A percentile compares a stretch with the other conserved stretches of the same genome.
phyloP scores from a whole-genome alignment of 495 filamentous ascomycete genomes.

The Xylaria sp. region DNA sequence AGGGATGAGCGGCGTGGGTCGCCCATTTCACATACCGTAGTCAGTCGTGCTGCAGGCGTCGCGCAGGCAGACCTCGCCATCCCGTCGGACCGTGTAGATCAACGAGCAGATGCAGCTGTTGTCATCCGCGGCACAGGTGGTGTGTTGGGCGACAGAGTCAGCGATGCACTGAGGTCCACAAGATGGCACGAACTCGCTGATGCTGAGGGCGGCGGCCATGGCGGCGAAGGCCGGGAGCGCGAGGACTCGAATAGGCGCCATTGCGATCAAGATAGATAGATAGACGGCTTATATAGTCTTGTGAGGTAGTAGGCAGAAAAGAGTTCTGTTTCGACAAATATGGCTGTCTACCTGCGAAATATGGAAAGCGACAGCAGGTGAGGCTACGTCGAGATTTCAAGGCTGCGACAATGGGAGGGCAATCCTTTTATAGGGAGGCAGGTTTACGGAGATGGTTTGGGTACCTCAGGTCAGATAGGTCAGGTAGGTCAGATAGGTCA shows the following conservation, averaged over 20 bases:
- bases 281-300: neutral
- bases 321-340: neutral
- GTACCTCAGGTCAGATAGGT: no score
- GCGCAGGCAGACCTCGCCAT: constrained; percentile 42
- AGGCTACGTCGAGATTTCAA: neutral
- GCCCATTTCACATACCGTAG: constrained; percentile 36
- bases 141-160: constrained; percentile 39
- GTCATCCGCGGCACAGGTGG: constrained; percentile 47
- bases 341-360: neutral
- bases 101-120: constrained; percentile 52
- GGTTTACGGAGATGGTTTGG: neutral
- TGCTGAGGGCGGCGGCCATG: constrained; percentile 45
- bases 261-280: constrained; percentile 10
- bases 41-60: constrained; percentile 34
- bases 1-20: no score
- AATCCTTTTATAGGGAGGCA: constrained; percentile 16
- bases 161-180: constrained; percentile 52
- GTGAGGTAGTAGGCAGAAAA: neutral
- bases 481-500: no score
- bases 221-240: constrained; percentile 45
- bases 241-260: constrained; percentile 42
- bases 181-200: constrained; percentile 45
- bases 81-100: constrained; percentile 41
- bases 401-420: neutral
- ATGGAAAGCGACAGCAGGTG: neutral